phyloP scores from a whole-genome alignment of 306 rosid genomes.

The Prunus persica region DNA sequence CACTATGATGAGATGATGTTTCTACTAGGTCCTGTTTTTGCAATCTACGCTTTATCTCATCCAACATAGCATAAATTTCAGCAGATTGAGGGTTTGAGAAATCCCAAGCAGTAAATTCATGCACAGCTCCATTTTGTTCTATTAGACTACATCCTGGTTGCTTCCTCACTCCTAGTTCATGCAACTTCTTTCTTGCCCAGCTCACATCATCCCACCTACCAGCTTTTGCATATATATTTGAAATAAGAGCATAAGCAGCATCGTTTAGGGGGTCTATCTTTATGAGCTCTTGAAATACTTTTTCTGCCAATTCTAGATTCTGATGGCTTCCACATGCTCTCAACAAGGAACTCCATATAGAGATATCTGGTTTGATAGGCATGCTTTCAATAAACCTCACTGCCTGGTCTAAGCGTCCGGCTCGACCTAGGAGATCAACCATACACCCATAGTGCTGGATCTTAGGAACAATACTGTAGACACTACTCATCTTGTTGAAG shows the following conservation, averaged over 20 bases:
- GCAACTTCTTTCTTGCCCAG: constrained; percentile 18
- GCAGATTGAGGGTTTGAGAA: constrained; percentile 18
- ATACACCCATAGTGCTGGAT: constrained; percentile 27
- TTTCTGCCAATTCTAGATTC: constrained; percentile 25
- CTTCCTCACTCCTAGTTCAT: constrained; percentile 24
- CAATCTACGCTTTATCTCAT: constrained; percentile 12
- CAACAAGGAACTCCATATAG: constrained; percentile 22
- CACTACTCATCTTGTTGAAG: constrained; percentile 23
- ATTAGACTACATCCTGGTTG: constrained; percentile 25
- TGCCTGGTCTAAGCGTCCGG: constrained; percentile 19
- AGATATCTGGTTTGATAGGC: constrained; percentile 29
- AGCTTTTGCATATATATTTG: constrained; percentile 21
- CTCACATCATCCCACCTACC: constrained; percentile 19
- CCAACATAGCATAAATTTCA: constrained; percentile 16
- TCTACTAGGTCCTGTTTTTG: constrained; percentile 6
- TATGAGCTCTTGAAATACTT: constrained; percentile 26
- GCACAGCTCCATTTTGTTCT: constrained; percentile 14
- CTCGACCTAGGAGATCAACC: constrained; percentile 26
- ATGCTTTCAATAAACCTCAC: constrained; percentile 13
- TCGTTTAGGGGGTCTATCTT: constrained; percentile 18
- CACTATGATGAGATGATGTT: constrained; percentile 22
- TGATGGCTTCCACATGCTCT: constrained; percentile 25
- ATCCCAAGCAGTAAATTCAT: constrained; percentile 29
- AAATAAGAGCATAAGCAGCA: constrained; percentile 26
- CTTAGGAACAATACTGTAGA: constrained; percentile 14